Evolutionary conservation across 2,329 filamentous ascomycete species (phyloP).

Genomic region (Alternaria rosae): DNA sequence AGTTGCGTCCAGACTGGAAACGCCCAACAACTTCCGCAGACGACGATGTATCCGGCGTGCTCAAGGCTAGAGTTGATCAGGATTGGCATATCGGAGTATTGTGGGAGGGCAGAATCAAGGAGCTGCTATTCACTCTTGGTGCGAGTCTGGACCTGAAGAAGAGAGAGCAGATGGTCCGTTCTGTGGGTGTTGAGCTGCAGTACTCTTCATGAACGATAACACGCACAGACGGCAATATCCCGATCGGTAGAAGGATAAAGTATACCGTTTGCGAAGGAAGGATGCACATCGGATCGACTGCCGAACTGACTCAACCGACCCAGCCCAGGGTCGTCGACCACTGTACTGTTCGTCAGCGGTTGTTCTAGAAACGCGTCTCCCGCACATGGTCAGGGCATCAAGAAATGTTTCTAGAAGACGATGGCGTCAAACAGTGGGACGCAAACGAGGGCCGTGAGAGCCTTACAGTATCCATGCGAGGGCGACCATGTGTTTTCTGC

Average conservation of each 20-base stretch:
- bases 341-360: slow-evolving; percentile 14
- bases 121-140: slow-evolving; percentile 88
- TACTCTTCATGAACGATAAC: slow-evolving; percentile 73
- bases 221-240: slow-evolving; percentile 9
- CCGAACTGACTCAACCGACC: slow-evolving; percentile 5
- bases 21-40: slow-evolving; percentile 49
- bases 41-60: slow-evolving; percentile 79
- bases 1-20: slow-evolving; percentile 54
- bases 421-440: slow-evolving; percentile 25
- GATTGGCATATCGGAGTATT: slow-evolving; percentile 83
- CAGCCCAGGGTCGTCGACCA: not conserved
- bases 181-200: slow-evolving; percentile 79
- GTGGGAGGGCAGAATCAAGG: slow-evolving; percentile 94
- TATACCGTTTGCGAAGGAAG: slow-evolving; percentile 12
- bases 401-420: slow-evolving; percentile 26
- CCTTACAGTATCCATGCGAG: slow-evolving; percentile 15
- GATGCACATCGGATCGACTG: slow-evolving; percentile 3
- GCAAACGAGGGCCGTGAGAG: slow-evolving; percentile 7
- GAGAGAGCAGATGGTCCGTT: slow-evolving; percentile 78
- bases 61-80: slow-evolving; percentile 91
- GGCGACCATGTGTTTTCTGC: slow-evolving; percentile 24
- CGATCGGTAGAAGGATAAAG: slow-evolving; percentile 11
- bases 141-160: slow-evolving; percentile 82
- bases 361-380: slow-evolving; percentile 28
- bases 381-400: slow-evolving; percentile 15